These are phyloP conservation scores for Cynanchum wilfordii DNA, from an alignment of 257 asterid species.

Conservation along the genomic window DNA sequence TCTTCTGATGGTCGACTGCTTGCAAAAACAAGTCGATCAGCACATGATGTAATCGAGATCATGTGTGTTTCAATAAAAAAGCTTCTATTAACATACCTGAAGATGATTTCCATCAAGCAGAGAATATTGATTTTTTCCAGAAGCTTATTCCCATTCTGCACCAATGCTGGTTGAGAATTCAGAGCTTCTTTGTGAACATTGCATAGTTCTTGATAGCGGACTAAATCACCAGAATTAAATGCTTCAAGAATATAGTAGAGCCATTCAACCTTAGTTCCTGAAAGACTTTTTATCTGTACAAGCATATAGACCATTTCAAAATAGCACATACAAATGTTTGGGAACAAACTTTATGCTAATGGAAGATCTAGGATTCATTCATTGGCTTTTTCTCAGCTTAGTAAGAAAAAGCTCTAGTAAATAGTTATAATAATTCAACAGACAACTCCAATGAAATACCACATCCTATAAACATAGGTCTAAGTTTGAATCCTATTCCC, in stretches of 20 bases:
- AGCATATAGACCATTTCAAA: conserved; percentile 9
- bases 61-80: conserved; percentile 5
- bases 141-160: conserved; percentile 87
- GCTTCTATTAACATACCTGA: conserved; percentile 46
- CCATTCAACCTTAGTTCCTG: conserved; percentile 90
- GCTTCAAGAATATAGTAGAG: conserved; percentile 83
- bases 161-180: conserved; percentile 78
- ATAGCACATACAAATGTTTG: not conserved
- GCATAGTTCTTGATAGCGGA: conserved; percentile 83
- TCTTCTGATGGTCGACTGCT: conserved; percentile 92
- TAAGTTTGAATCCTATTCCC: not conserved
- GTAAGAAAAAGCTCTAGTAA: not conserved
- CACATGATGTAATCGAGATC: conserved; percentile 3
- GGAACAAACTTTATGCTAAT: not conserved
- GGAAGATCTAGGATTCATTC: not conserved
- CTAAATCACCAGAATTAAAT: conserved; percentile 78
- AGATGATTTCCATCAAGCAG: conserved; percentile 92
- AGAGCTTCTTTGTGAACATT: conserved; percentile 75
- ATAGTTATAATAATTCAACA: not conserved
- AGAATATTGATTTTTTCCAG: conserved; percentile 95
- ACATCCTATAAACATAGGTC: not conserved
- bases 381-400: not conserved
- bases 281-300: conserved; percentile 74
- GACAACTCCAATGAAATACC: not conserved
- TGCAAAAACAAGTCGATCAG: conserved; percentile 9